A percentile compares a stretch with the other conserved stretches of the same genome.
Conservation (phyloP, 78 protist genomes). For the Dictyostelium firmibasis region DNA sequence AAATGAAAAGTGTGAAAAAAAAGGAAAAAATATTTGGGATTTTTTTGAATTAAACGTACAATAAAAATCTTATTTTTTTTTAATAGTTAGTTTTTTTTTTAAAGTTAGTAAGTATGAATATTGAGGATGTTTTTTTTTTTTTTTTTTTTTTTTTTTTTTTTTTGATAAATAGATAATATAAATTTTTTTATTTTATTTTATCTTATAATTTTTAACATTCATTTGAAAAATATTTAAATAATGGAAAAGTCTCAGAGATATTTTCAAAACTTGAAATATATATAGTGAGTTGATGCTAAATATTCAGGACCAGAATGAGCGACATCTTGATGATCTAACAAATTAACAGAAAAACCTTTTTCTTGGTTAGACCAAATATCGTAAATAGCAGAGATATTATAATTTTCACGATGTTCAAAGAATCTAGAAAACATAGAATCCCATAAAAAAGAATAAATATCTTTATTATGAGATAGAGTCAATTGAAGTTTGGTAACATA, state of each 20-base stretch:
- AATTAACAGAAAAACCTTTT: neutral
- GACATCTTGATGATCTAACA: no score
- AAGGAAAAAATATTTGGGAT: no score
- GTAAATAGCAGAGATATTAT: neutral
- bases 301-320: neutral
- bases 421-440: neutral
- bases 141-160: no score
- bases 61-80: no score
- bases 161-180: no score
- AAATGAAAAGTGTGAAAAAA: no score
- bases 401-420: neutral
- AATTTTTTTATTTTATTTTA: neutral
- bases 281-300: neutral
- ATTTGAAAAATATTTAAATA: neutral
- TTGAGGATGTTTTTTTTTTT: no score
- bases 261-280: neutral
- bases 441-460: neutral
- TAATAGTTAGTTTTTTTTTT: no score
- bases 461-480: neutral
- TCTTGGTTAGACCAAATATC: neutral
- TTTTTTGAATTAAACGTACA: no score
- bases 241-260: neutral
- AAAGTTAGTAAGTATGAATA: no score
- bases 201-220: neutral
- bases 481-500: neutral